Percentiles rank a stretch among this genome's conserved stretches.
Conservation (phyloP, 192 early-diverging fungal genomes). For the Gaertneriomyces semiglobifer region DNA sequence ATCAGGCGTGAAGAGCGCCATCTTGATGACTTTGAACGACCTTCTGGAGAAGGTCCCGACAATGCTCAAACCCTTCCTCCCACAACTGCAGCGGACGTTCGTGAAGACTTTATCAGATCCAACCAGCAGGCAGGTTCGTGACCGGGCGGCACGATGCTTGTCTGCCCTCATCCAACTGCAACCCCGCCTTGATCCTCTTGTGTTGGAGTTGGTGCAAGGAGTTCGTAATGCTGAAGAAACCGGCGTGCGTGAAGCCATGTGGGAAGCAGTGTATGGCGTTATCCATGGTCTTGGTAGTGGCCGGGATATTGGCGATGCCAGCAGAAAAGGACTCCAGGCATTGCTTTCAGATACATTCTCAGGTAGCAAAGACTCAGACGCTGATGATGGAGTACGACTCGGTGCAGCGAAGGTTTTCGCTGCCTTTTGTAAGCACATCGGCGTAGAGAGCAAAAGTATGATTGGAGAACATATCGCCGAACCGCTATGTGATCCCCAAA, state of each 20-base stretch:
- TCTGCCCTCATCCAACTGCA: conserved; percentile 68
- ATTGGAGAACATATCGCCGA: conserved; percentile 41
- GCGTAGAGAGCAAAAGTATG: conserved; percentile 46
- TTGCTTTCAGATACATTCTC: conserved; percentile 61
- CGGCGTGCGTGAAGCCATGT: conserved; percentile 64
- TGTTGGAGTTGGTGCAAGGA: conserved; percentile 68
- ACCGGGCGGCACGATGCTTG: conserved; percentile 76
- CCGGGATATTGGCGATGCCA: conserved; percentile 54
- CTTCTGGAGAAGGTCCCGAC: conserved; percentile 75
- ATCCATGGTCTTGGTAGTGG: conserved; percentile 53
- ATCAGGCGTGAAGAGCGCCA: conserved; percentile 88
- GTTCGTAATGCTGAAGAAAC: conserved; percentile 60
- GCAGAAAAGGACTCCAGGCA: conserved; percentile 55
- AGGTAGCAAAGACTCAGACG: conserved; percentile 42
- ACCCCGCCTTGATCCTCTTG: conserved; percentile 72
- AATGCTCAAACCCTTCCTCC: conserved; percentile 93
- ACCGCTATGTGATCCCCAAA: conserved; percentile 7
- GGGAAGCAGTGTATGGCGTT: conserved; percentile 69
- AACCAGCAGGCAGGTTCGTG: conserved; percentile 67
- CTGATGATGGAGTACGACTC: conserved; percentile 50
- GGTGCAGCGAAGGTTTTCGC: conserved; percentile 61
- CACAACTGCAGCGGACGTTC: conserved; percentile 97
- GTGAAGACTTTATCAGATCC: conserved; percentile 82
- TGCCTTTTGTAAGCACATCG: conserved; percentile 53
- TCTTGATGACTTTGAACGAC: conserved; percentile 77